These are phyloP conservation scores for Nematocida displodere DNA, from an alignment of 371 early-diverging fungal genomes.

Conservation along the genomic window DNA sequence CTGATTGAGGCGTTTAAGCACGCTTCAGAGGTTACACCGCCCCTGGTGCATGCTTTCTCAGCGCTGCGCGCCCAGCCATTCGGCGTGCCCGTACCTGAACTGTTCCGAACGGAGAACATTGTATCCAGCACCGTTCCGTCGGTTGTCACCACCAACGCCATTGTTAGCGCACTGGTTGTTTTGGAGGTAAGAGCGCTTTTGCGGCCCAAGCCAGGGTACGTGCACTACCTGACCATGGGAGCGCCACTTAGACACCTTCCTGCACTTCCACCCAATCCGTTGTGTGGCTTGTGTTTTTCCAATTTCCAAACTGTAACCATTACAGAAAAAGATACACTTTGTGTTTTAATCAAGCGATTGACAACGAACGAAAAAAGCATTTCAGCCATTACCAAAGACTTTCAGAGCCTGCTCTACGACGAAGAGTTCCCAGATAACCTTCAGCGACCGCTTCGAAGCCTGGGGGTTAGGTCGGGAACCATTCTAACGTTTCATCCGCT, in stretches of 20 bases:
- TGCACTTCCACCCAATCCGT: neutral
- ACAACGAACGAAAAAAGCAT: too few species aligned
- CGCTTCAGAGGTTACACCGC: neutral
- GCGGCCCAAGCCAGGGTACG: neutral
- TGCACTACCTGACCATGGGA: neutral
- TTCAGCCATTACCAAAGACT: neutral
- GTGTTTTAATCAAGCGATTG: too few species aligned
- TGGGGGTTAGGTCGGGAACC: neutral
- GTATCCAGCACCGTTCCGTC: slow-evolving; percentile 61
- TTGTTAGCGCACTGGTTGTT: slow-evolving; percentile 66
- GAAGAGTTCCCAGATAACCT: neutral
- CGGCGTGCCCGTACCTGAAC: slow-evolving; percentile 37
- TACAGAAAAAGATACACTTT: neutral
- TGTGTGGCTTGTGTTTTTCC: neutral
- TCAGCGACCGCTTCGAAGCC: neutral
- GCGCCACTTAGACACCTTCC: neutral
- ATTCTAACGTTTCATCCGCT: too few species aligned
- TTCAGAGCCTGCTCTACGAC: slow-evolving; percentile 1
- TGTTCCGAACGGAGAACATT: slow-evolving; percentile 48
- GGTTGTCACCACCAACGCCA: slow-evolving; percentile 62
- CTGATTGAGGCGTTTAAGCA: neutral
- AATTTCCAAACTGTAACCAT: neutral
- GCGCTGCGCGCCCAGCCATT: slow-evolving; percentile 42
- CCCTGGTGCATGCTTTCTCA: slow-evolving; percentile 51
- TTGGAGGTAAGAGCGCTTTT: slow-evolving; percentile 58